These are phyloP conservation scores for Acacia melanoxylon DNA, from an alignment of 306 rosid species.

Conservation along the genomic window DNA sequence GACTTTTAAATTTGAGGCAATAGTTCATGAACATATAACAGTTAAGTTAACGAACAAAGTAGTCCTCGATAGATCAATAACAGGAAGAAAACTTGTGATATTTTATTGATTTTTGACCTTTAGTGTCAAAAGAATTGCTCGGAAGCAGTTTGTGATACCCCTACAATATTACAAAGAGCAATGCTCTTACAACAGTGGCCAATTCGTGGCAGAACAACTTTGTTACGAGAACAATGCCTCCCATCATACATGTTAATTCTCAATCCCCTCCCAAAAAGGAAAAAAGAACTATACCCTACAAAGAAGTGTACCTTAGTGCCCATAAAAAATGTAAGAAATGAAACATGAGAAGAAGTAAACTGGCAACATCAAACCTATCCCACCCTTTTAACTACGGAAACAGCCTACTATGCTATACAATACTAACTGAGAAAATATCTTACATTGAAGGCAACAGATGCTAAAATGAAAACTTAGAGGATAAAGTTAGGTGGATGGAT, in stretches of 20 bases:
- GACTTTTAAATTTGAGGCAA: not conserved
- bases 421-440: conserved; percentile 39
- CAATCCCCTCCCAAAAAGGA: conserved; percentile 23
- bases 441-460: conserved; percentile 45
- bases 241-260: conserved; percentile 36
- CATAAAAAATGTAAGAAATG: conserved; percentile 30
- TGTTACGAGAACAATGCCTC: conserved; percentile 36
- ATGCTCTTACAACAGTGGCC: conserved; percentile 18
- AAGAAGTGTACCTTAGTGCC: conserved; percentile 39
- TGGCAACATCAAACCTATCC: conserved; percentile 44
- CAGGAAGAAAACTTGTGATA: not conserved
- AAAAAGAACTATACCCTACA: conserved; percentile 30
- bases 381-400: conserved; percentile 41
- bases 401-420: conserved; percentile 48
- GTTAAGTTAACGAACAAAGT: not conserved
- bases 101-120: not conserved
- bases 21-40: not conserved
- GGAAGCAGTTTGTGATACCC: not conserved
- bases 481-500: conserved; percentile 36
- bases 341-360: conserved; percentile 27
- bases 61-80: not conserved
- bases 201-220: conserved; percentile 32
- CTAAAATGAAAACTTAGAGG: conserved; percentile 22
- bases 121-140: not conserved
- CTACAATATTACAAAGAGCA: conserved; percentile 17